These are phyloP conservation scores for Trichoderma brevicompactum DNA, from an alignment of 2,329 filamentous ascomycete genomes.

Conservation along the genomic window DNA sequence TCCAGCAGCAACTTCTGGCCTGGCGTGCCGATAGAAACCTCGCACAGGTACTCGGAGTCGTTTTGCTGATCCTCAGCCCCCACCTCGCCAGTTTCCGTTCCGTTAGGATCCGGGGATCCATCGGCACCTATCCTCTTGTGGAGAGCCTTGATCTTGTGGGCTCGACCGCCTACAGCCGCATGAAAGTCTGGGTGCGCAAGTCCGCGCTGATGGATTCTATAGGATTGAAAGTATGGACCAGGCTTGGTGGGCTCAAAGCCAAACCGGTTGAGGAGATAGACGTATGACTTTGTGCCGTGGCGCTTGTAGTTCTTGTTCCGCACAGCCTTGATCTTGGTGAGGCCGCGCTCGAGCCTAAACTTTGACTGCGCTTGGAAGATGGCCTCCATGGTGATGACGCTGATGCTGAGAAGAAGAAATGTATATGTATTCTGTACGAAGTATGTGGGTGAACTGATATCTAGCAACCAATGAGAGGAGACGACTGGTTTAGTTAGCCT, in stretches of 20 bases:
- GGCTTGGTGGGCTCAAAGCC: conserved; percentile 25
- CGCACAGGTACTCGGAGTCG: conserved; percentile 30
- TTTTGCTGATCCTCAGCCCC: conserved; percentile 28
- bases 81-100: conserved; percentile 7
- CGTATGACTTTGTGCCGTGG: conserved; percentile 23
- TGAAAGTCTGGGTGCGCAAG: conserved; percentile 16
- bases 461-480: neutral
- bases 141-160: neutral
- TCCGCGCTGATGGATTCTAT: conserved; percentile 8
- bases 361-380: conserved; percentile 20
- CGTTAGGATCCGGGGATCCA: neutral
- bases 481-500: no score
- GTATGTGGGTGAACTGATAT: neutral
- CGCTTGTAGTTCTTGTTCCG: conserved; percentile 26
- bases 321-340: conserved; percentile 11
- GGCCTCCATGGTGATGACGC: neutral
- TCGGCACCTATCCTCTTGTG: neutral
- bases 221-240: conserved; percentile 13
- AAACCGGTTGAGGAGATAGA: conserved; percentile 24
- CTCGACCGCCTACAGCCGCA: neutral
- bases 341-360: conserved; percentile 20
- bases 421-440: neutral
- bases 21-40: conserved; percentile 33
- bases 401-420: no score
- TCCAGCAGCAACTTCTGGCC: conserved; percentile 31